phyloP scores from a whole-genome alignment of 805 yeast genomes.

The Priceomyces medius region DNA sequence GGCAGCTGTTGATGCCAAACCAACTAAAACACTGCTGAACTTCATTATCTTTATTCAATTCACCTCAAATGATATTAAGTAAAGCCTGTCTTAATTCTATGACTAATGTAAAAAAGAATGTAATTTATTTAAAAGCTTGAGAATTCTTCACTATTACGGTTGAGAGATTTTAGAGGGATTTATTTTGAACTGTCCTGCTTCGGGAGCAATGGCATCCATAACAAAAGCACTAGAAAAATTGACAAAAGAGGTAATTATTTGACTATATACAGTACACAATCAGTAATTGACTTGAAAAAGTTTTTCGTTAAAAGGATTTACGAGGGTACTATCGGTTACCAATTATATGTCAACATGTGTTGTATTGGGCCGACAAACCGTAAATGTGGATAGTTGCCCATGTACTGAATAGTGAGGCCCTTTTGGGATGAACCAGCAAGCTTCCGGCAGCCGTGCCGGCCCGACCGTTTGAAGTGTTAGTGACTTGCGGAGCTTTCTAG shows the following conservation, averaged over 20 bases:
- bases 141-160: background rate
- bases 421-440: slow-evolving; percentile 1
- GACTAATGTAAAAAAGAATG: background rate
- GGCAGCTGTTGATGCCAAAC: slow-evolving; percentile 38
- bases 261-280: background rate
- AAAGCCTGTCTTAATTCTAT: background rate
- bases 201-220: background rate
- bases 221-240: background rate
- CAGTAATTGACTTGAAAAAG: background rate
- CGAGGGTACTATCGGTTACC: too few species aligned
- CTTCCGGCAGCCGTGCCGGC: too few species aligned
- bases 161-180: slow-evolving; percentile 8
- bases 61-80: background rate
- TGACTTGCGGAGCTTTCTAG: too few species aligned
- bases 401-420: background rate
- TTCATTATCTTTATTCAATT: slow-evolving; percentile 31
- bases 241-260: slow-evolving; percentile 1
- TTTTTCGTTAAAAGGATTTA: background rate
- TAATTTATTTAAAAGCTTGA: background rate
- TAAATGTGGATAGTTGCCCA: background rate
- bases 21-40: slow-evolving; percentile 40
- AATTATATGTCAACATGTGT: too few species aligned
- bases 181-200: slow-evolving; percentile 6
- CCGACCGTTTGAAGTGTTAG: too few species aligned
- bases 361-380: background rate